These are phyloP conservation scores for Kickxella alabastrina DNA, from an alignment of 192 early-diverging fungal species.

Conservation along the genomic window DNA sequence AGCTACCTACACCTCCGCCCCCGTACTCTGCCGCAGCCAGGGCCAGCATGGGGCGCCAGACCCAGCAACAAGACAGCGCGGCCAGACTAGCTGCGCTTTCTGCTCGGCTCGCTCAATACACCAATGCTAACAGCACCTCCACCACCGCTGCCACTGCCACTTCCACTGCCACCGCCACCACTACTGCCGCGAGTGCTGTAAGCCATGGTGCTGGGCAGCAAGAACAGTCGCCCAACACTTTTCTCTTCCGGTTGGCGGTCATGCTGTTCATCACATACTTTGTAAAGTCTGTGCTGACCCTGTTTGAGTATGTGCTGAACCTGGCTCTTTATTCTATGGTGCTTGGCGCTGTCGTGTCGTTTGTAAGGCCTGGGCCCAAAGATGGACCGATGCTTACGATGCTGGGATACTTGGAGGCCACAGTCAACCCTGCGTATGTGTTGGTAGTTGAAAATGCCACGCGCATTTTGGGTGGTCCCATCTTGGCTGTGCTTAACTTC, in stretches of 20 bases:
- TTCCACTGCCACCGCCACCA: background rate
- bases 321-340: conserved; percentile 19
- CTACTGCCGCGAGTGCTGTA: background rate
- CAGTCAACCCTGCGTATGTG: conserved; percentile 31
- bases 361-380: conserved; percentile 29
- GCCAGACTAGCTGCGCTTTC: no score
- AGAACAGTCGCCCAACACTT: conserved; percentile 8
- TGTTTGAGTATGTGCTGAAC: conserved; percentile 36
- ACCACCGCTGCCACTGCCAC: background rate
- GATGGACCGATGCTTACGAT: conserved; percentile 18
- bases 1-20: no score
- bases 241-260: conserved; percentile 26
- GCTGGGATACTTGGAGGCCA: conserved; percentile 29
- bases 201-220: background rate
- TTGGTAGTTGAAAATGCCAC: conserved; percentile 25
- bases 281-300: conserved; percentile 18
- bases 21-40: no score
- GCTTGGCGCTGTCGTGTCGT: conserved; percentile 16
- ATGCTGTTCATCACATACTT: conserved; percentile 16
- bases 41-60: no score
- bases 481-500: no score
- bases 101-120: no score
- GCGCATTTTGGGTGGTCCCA: conserved; percentile 11
- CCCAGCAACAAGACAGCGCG: no score
- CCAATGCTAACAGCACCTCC: no score